phyloP scores from a whole-genome alignment of 345 rosid species.

The Carallia pectinifolia region DNA sequence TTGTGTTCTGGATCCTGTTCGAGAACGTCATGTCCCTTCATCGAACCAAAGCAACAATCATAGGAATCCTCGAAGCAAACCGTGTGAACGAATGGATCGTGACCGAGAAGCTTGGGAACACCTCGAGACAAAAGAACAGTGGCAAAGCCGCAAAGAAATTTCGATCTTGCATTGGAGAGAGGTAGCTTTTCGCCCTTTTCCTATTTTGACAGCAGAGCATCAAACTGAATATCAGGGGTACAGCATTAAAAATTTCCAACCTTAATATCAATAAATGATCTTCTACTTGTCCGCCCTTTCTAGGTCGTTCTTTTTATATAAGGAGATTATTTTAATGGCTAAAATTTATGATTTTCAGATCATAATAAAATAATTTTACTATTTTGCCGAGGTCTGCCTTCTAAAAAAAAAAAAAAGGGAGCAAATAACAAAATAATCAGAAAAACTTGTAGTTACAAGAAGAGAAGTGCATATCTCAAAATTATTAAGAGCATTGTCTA shows the following conservation, averaged over 20 bases:
- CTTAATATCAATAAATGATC: too few relatives aligned
- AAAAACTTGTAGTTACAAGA: too few relatives aligned
- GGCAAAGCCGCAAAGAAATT: constrained; percentile 14
- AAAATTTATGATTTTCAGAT: too few relatives aligned
- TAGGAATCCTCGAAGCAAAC: constrained; percentile 49
- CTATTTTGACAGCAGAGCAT: background rate
- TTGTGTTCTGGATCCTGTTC: constrained; percentile 52
- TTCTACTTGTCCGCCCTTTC: too few relatives aligned
- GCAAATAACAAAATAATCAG: too few relatives aligned
- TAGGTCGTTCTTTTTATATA: too few relatives aligned
- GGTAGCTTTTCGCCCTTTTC: constrained; percentile 1
- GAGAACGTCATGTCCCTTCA: constrained; percentile 54
- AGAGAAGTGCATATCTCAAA: too few relatives aligned
- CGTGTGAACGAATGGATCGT: constrained; percentile 59
- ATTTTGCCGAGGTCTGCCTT: too few relatives aligned
- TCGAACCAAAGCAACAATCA: constrained; percentile 48
- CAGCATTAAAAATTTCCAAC: background rate
- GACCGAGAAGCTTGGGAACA: constrained; percentile 35
- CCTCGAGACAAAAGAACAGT: constrained; percentile 33
- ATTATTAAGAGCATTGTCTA: too few relatives aligned
- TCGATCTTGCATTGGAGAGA: constrained; percentile 17
- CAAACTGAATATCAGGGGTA: background rate
- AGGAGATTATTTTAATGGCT: too few relatives aligned
- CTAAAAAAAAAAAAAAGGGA: too few relatives aligned
- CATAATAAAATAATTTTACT: too few relatives aligned